Base-by-base conservation (phyloP, 257 asterid species). In the Solanum peruvianum region DNA sequence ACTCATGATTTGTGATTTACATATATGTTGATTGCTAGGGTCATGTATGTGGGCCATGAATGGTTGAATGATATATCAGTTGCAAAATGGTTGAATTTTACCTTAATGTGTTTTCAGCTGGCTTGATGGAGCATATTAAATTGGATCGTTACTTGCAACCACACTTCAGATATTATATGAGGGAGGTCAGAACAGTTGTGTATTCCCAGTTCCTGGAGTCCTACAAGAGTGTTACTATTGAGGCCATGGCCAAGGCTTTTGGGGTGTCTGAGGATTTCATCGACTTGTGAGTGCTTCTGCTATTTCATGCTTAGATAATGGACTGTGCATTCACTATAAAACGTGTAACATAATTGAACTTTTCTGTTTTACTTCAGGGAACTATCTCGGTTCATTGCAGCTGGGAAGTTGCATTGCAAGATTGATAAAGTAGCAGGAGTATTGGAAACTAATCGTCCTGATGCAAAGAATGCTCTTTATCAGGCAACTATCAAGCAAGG, bases 401-500 rank as follows among this genome's bases (percentile, higher is more conserved):
- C 95, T 20, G 98, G 97, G 83, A 94, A 93, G 92, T 89, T 94
- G 27, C 98, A 94, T 75, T 94, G 98, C 95, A 93, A 93, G 94
- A 94, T 94, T 3, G 98, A 94, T 87, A 94, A 94, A 86, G 99
- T 95, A 89, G 96, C 95, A 39, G 99, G 98, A 1, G 97, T 95
- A 2, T 82, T 96, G 85, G 99, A 96, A 90, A 96, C 98, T 66
- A 96, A 95, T 70, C 98, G 99, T 16, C 99, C 99, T 4, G 99
- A 96, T 87, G 95, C 98, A 13, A 96, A 95, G 93, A 96, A 96
- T 87, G 99, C 99, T 31, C 97, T 96, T 45, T 96, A 96, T 92
- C 98, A 95, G 87, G 93, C 97, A 41, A 94, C 99, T 5, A 95
- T 96, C 91, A 96, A 96, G 95, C 98, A 96, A 87, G 99, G 99